These are phyloP conservation scores for Aspergillus diversus DNA, from an alignment of 495 filamentous ascomycete species.

Conservation along the genomic window DNA sequence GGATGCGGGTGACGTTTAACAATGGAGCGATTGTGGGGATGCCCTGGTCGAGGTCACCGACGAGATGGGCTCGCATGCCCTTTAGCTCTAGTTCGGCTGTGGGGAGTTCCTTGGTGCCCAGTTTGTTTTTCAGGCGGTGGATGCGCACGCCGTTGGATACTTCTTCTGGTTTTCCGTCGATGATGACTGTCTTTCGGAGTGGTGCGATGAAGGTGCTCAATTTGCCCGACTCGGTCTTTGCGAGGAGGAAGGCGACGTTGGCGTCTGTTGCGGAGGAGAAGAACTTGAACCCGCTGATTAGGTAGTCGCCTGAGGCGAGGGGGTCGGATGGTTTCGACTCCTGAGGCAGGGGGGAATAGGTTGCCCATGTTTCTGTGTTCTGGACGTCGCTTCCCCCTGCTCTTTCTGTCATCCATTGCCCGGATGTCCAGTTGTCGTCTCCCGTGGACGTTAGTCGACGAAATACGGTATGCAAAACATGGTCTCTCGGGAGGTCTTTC, in stretches of 20 bases:
- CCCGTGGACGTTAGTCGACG: conserved; percentile 52
- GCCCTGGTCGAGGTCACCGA: conserved; percentile 65
- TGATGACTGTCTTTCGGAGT: conserved; percentile 49
- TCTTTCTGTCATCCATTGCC: conserved; percentile 87
- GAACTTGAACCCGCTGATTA: conserved; percentile 74
- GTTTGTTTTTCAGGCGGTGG: conserved; percentile 69
- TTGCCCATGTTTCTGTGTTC: conserved; percentile 68
- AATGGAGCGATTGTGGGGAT: conserved; percentile 67
- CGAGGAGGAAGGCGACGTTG: conserved; percentile 70
- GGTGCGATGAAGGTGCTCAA: conserved; percentile 71
- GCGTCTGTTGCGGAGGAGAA: conserved; percentile 77
- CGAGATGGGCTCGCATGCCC: conserved; percentile 65
- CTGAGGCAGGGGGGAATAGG: conserved; percentile 30
- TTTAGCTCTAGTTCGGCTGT: conserved; percentile 70
- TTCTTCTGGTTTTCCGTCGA: conserved; percentile 19
- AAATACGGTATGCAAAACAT: neutral
- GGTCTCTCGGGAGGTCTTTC: neutral
- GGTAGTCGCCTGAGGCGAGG: conserved; percentile 34
- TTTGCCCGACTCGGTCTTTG: conserved; percentile 57
- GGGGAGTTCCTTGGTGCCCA: conserved; percentile 71
- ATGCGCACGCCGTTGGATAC: conserved; percentile 68
- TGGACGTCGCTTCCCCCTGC: conserved; percentile 74
- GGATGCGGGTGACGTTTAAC: conserved; percentile 69
- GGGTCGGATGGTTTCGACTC: conserved; percentile 11
- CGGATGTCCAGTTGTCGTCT: conserved; percentile 72